These are phyloP conservation scores for Hypomyces perniciosus DNA, from an alignment of 2,329 filamentous ascomycete species.

Conservation along the genomic window DNA sequence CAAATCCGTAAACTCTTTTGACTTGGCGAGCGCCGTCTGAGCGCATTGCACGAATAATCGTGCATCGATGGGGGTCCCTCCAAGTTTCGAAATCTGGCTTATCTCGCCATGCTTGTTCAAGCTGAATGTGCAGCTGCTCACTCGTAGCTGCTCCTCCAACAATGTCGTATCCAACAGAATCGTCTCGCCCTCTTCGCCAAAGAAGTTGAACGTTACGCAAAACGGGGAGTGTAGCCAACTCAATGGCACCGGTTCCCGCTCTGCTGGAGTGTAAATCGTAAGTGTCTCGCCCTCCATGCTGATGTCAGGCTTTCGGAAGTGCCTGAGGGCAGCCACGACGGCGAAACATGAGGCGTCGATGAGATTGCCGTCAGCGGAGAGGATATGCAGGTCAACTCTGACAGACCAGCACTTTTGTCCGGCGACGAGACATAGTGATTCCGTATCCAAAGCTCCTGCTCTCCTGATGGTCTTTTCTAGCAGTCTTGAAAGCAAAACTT, in stretches of 20 bases:
- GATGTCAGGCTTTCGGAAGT: slow-evolving; percentile 88
- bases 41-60: slow-evolving; percentile 71
- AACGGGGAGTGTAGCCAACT: slow-evolving; percentile 90
- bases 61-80: slow-evolving; percentile 76
- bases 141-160: slow-evolving; percentile 70
- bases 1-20: slow-evolving; percentile 69
- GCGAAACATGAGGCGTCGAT: slow-evolving; percentile 82
- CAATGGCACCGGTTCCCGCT: slow-evolving; percentile 84
- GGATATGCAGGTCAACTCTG: slow-evolving; percentile 83
- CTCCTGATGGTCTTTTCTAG: slow-evolving; percentile 93
- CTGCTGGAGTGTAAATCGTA: slow-evolving; percentile 75
- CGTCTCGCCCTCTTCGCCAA: slow-evolving; percentile 60
- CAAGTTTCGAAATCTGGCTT: slow-evolving; percentile 86
- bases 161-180: slow-evolving; percentile 66
- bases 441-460: slow-evolving; percentile 87
- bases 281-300: slow-evolving; percentile 78
- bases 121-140: slow-evolving; percentile 71
- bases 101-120: slow-evolving; percentile 87
- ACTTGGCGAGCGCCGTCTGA: slow-evolving; percentile 67
- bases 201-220: slow-evolving; percentile 86
- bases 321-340: slow-evolving; percentile 78
- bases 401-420: slow-evolving; percentile 88
- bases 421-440: slow-evolving; percentile 89
- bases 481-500: slow-evolving; percentile 78
- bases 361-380: slow-evolving; percentile 86